A percentile compares a stretch with the other conserved stretches of the same genome.
These are phyloP conservation scores for Silybum marianum DNA, from an alignment of 129 eudicot species.

Conservation along the genomic window DNA sequence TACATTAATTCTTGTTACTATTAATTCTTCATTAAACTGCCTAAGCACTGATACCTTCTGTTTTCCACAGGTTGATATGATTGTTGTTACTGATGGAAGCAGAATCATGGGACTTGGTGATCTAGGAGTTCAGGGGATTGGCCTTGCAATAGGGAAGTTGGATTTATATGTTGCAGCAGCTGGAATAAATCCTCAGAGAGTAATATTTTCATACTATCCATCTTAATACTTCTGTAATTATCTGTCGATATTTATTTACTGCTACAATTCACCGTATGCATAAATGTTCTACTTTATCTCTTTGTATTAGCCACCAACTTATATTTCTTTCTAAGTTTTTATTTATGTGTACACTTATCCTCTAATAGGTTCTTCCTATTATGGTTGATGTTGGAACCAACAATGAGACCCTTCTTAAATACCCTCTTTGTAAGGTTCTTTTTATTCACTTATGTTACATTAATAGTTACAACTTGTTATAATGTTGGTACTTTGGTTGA, in stretches of 20 bases:
- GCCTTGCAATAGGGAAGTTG: slow-evolving; percentile 87
- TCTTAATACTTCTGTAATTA: neutral
- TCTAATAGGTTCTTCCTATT: slow-evolving; percentile 83
- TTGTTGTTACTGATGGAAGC: slow-evolving; percentile 98
- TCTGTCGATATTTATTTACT: neutral
- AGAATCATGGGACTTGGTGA: slow-evolving; percentile 93
- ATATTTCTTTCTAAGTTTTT: neutral
- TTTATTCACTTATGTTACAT: slow-evolving; percentile 5
- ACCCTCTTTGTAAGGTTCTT: slow-evolving; percentile 74
- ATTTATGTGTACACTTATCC: slow-evolving; percentile 12
- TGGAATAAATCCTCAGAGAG: slow-evolving; percentile 98
- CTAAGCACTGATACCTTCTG: neutral
- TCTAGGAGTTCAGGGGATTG: slow-evolving; percentile 97
- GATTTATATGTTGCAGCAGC: slow-evolving; percentile 99
- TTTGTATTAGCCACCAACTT: slow-evolving; percentile 3
- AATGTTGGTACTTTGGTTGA: neutral
- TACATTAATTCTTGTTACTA: neutral
- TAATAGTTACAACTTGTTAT: neutral
- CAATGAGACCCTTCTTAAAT: slow-evolving; percentile 83
- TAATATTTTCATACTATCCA: slow-evolving; percentile 38
- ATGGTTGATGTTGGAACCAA: slow-evolving; percentile 98
- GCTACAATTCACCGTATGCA: neutral
- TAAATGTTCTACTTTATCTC: neutral
- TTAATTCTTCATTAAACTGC: neutral
- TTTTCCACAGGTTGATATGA: slow-evolving; percentile 84